Evolutionary conservation across 257 asterid species (phyloP), one percentile per base, ranked within the genome.

Genomic region (Solanum pimpinellifolium): DNA sequence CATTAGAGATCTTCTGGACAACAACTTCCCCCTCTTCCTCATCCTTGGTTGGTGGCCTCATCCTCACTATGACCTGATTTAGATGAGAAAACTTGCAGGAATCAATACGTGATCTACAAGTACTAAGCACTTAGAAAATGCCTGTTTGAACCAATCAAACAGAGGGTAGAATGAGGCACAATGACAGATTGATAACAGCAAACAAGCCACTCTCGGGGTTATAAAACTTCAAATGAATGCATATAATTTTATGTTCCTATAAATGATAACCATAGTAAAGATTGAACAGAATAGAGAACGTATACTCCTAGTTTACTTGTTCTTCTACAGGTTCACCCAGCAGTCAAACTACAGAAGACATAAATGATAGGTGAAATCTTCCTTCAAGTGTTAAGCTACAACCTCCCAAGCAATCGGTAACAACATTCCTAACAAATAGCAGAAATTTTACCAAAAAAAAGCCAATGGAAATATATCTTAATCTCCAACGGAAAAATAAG

Each of bases 41-140:
- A 62, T 90, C 94, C 87, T 90, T 93, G 92, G 88, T 93, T 82
- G 97, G 94, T 42, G 99, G 99, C 85, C 96, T 95, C 94, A 97
- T 92, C n/a, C 99, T 94, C 87, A 97, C 98, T 85, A 97, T 87
- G 18, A 97, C 99, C 99, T 97, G 91, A 37, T 86, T 86, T 82
- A 85, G 60, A 35, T 15, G 23, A 84, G 46, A 86, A 15, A 83
- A 56, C 35, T 68, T 84, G 14, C 13, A 49, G 85, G 47, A 81
- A 81, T 81, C 46, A 81, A 81, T 31, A 18, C 3, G 8, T 11
- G 27, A 29, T 27, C 42, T 9, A 80, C 68, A 62, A 80, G 27
- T 29, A 80, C 11, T 16, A 80, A 44, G 27, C 42, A 47, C 68
- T 80, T 4, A 10, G 42, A 46, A 66, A 47, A 47, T 29, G 68